Conservation (phyloP, 305 asterid species). For the Fraxinus platypoda region DNA sequence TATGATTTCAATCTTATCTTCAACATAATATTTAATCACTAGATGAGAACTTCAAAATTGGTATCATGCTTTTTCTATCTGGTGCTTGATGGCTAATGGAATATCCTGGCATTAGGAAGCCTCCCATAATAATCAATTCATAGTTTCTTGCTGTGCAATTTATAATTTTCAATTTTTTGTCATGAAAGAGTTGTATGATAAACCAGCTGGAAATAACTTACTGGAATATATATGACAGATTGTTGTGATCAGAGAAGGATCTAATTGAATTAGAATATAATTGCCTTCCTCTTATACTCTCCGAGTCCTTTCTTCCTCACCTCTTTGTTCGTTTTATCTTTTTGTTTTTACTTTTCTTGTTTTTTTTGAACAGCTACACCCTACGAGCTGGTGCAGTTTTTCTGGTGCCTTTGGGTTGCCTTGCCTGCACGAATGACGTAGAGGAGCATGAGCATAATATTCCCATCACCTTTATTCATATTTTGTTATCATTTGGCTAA, state of each 20-base stretch:
- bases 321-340: background rate
- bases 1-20: background rate
- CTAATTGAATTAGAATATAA: background rate
- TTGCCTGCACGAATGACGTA: constrained; percentile 51
- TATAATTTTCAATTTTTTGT: background rate
- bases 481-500: background rate
- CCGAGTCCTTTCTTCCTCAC: background rate
- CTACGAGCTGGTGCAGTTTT: constrained; percentile 41
- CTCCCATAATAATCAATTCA: background rate
- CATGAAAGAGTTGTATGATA: background rate
- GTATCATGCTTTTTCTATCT: background rate
- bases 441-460: constrained; percentile 1
- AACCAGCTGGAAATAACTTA: background rate
- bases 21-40: background rate
- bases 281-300: background rate
- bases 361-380: background rate
- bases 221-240: background rate
- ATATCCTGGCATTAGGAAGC: background rate
- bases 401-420: constrained; percentile 39
- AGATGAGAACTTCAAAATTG: background rate
- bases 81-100: background rate
- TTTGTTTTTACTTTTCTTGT: background rate
- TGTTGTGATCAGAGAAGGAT: too few relatives aligned
- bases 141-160: background rate
- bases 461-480: background rate